These are phyloP conservation scores for Talaromyces proteolyticus DNA, from an alignment of 495 filamentous ascomycete genomes.

Conservation along the genomic window DNA sequence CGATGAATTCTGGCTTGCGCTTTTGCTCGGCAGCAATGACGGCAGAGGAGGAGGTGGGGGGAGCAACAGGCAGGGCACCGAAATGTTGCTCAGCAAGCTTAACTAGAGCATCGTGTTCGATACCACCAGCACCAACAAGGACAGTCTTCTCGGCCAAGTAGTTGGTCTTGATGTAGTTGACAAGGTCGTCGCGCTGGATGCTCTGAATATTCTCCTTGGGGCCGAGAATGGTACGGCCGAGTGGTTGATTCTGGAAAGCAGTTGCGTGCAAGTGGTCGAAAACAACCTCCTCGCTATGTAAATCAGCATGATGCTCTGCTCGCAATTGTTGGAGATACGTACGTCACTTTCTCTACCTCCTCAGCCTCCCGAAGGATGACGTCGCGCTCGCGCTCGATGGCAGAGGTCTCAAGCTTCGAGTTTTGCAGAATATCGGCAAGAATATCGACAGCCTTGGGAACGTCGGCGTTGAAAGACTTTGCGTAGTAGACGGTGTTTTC, in stretches of 20 bases:
- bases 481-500: conserved; percentile 99
- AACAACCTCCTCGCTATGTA: conserved; percentile 90
- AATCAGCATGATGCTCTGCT: not conserved
- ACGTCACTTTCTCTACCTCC: conserved; percentile 82
- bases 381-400: conserved; percentile 95
- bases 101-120: conserved; percentile 90
- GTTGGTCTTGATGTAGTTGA: conserved; percentile 97
- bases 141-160: conserved; percentile 99
- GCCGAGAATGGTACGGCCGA: conserved; percentile 96
- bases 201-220: conserved; percentile 97
- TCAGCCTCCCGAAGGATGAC: conserved; percentile 98
- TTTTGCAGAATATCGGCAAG: conserved; percentile 98
- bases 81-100: conserved; percentile 97
- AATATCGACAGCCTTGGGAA: conserved; percentile 93
- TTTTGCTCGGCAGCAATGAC: conserved; percentile 65
- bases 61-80: conserved; percentile 62
- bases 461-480: conserved; percentile 96
- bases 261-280: conserved; percentile 99
- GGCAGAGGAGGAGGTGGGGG: conserved; percentile 62
- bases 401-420: conserved; percentile 87
- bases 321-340: not conserved
- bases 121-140: conserved; percentile 88
- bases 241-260: conserved; percentile 90
- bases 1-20: conserved; percentile 86
- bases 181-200: conserved; percentile 84